A percentile compares a stretch with the other conserved stretches of the same genome.
Evolutionary conservation across 2,329 filamentous ascomycete species (phyloP).

Genomic region (Penicillium sp.): DNA sequence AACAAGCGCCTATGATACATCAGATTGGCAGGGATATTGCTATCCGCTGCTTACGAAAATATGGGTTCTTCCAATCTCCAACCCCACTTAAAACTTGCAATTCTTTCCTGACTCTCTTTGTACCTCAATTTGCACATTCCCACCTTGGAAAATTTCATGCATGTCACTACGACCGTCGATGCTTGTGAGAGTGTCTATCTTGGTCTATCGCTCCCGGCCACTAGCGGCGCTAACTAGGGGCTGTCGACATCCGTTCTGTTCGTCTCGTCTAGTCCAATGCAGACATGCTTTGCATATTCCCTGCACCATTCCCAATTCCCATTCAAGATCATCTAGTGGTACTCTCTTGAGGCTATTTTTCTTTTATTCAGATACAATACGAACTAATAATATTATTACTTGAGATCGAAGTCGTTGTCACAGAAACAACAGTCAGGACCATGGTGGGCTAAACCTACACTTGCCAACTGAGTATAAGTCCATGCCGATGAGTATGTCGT

Average conservation of each 20-base stretch:
- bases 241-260: conserved; percentile 16
- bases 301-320: conserved; percentile 3
- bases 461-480: background rate
- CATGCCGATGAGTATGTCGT: background rate
- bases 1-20: background rate
- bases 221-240: background rate
- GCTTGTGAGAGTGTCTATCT: background rate
- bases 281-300: conserved; percentile 9
- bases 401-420: too few relatives aligned
- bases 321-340: background rate
- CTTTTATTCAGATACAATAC: background rate
- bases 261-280: conserved; percentile 10
- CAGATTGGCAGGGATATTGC: background rate
- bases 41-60: background rate
- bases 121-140: background rate
- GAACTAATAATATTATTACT: background rate
- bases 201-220: background rate
- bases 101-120: background rate
- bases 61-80: background rate
- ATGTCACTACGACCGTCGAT: background rate
- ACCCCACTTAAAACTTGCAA: too few relatives aligned
- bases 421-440: background rate
- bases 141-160: background rate
- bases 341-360: background rate
- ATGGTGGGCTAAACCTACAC: background rate